Evolutionary conservation across 2,329 filamentous ascomycete genomes (phyloP).

Genomic region (Colletotrichum musae): DNA sequence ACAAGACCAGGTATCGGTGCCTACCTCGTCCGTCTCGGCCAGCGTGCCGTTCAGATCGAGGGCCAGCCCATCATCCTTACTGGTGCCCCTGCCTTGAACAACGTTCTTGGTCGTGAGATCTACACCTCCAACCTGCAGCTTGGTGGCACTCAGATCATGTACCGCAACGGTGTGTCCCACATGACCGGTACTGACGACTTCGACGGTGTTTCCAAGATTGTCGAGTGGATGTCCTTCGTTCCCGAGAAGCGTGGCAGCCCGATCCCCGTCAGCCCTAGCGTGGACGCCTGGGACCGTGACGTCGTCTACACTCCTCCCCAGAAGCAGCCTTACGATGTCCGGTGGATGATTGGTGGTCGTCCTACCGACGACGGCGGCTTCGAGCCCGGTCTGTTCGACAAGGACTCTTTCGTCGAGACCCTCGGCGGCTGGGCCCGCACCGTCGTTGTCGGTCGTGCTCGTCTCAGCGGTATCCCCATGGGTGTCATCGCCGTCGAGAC

Average conservation of each 20-base stretch:
- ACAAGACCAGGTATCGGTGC: constrained; percentile 84
- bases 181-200: constrained; percentile 99
- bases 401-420: constrained; percentile 95
- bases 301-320: constrained; percentile 85
- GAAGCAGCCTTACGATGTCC: constrained; percentile 91
- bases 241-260: constrained; percentile 95
- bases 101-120: constrained; percentile 96
- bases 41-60: constrained; percentile 98
- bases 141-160: constrained; percentile 99
- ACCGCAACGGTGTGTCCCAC: constrained; percentile 99
- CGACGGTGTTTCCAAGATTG: constrained; percentile 96
- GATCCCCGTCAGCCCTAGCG: constrained; percentile 89
- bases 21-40: constrained; percentile 97
- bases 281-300: constrained; percentile 94
- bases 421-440: constrained; percentile 98
- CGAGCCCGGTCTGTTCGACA: constrained; percentile 93
- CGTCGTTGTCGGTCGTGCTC: constrained; percentile 95
- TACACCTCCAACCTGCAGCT: constrained; percentile 99
- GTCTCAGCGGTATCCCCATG: constrained; percentile 96
- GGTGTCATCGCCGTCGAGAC: constrained; percentile 99
- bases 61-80: constrained; percentile 99
- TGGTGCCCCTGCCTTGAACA: constrained; percentile 97
- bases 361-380: constrained; percentile 83
- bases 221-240: constrained; percentile 97
- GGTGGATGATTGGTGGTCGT: constrained; percentile 92